phyloP scores from a whole-genome alignment of 192 early-diverging fungal genomes.

The Coemansia aciculifera region DNA sequence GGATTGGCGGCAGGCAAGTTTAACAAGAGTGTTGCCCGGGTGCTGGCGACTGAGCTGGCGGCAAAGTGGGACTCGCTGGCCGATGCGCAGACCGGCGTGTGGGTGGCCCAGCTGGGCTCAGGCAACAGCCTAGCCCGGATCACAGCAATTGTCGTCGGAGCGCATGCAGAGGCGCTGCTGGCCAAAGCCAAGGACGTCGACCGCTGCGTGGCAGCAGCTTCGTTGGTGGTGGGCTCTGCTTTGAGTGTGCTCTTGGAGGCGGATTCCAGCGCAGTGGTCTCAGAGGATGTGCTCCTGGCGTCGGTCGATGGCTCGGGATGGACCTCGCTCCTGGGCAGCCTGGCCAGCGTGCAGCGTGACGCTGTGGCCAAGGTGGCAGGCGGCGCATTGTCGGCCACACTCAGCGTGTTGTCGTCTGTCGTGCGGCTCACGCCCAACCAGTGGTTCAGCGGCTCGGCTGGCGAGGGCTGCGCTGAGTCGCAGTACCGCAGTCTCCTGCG shows the following conservation, averaged over 20 bases:
- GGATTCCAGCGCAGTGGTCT: neutral
- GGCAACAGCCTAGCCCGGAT: slow-evolving; percentile 2
- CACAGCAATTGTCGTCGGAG: slow-evolving; percentile 31
- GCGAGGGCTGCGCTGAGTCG: neutral
- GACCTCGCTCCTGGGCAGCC: slow-evolving; percentile 21
- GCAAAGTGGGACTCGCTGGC: neutral
- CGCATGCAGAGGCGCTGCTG: slow-evolving; percentile 25
- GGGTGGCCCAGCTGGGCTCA: slow-evolving; percentile 26
- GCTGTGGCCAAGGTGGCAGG: slow-evolving; percentile 11
- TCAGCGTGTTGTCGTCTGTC: slow-evolving; percentile 12
- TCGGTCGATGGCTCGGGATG: slow-evolving; percentile 14
- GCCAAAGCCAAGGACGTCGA: slow-evolving; percentile 6
- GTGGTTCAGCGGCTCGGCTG: slow-evolving; percentile 23
- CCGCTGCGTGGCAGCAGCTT: slow-evolving; percentile 9
- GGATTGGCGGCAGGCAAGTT: slow-evolving; percentile 1
- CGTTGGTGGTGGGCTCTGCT: slow-evolving; percentile 18
- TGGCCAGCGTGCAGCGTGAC: neutral
- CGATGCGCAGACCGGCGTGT: slow-evolving; percentile 1
- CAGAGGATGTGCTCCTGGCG: slow-evolving; percentile 5
- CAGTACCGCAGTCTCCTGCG: slow-evolving; percentile 26
- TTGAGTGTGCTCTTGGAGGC: neutral
- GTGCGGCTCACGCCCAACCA: slow-evolving; percentile 14
- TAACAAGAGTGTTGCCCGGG: slow-evolving; percentile 9
- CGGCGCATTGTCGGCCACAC: slow-evolving; percentile 17
- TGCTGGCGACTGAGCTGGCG: slow-evolving; percentile 24